Base-by-base conservation (phyloP, 345 rosid species). In the Garcia nutans region DNA sequence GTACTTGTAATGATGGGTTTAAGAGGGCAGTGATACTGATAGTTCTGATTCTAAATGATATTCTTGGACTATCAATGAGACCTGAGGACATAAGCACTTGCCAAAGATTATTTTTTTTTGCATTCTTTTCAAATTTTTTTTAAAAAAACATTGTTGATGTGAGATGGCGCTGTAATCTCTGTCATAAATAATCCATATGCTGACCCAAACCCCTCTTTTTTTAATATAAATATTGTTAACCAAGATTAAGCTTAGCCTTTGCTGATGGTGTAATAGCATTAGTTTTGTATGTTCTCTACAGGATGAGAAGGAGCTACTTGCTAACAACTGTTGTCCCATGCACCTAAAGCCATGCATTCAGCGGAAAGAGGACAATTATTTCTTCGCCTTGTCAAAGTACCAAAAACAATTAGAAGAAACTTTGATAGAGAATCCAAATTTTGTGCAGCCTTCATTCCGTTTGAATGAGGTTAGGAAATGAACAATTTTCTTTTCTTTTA, bases 241-340 rank as follows among this genome's bases (percentile, higher is more conserved):
- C 16, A 5, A 33, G n/a, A 6, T 59, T 58, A 24, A 12, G 6
- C 6, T 33, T 31, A 41, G 26, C 1, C 23, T 2, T 19, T 15
- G 16, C 8, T 47, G 67, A 31, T 70, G 11, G 28, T n/a, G 57
- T 63, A 22, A 42, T 28, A 44, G 24, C 7, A 28, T 55, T 63
- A 52, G 31, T 68, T 63, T 71, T 82, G 64, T 31, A 28, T 19
- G 62, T 79, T 85, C 59, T 84, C 59, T 84, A 73, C 75, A 95
- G 99, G 99, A 95, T 86, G 96, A 91, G 88, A 95, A 95, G 80
- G 99, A 93, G 74, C 83, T 93, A 73, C 89, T 90, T 72, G 90
- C 87, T 50, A 84, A 90, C 77, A 86, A 86, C 26, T 85, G 91
- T 62, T 95, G 97, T 72, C 99, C 99, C 80, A 80, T 86, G 59